Conservation (phyloP, 176 grass and related monocot genomes). For the Avena insularis region DNA sequence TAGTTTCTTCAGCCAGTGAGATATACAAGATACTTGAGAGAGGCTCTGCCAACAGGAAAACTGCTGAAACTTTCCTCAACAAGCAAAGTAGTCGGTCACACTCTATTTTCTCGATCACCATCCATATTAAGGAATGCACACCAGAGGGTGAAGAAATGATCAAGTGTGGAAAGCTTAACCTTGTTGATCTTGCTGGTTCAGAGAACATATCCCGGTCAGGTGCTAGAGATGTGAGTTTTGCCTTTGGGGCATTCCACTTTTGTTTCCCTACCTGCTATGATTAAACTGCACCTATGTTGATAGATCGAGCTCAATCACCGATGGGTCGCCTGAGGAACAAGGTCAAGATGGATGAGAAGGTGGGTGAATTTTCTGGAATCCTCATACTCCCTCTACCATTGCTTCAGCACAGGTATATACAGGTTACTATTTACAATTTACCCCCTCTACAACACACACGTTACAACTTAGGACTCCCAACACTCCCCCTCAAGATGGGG, state of each 20-base stretch:
- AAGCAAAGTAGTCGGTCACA: slow-evolving; percentile 97
- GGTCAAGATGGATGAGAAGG: no score
- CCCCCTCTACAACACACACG: no score
- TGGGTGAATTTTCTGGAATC: no score
- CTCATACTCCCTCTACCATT: no score
- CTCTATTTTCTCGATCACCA: slow-evolving; percentile 84
- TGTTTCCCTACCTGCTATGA: neutral
- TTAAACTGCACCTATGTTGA: no score
- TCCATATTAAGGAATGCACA: slow-evolving; percentile 88
- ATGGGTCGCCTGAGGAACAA: no score
- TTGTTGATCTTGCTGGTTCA: slow-evolving; percentile 88
- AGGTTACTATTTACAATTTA: no score
- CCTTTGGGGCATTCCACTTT: neutral
- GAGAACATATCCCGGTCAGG: slow-evolving; percentile 85
- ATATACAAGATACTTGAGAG: slow-evolving; percentile 91
- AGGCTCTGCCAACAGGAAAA: slow-evolving; percentile 77
- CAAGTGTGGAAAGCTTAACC: slow-evolving; percentile 91
- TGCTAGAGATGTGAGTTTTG: slow-evolving; percentile 74
- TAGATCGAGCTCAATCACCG: no score
- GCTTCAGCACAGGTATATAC: no score
- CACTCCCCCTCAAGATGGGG: no score
- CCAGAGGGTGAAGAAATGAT: slow-evolving; percentile 89
- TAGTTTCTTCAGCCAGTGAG: slow-evolving; percentile 78
- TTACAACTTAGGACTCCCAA: no score
- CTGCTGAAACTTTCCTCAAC: slow-evolving; percentile 86